These are phyloP conservation scores for Aspergillus quadrilineatus DNA, from an alignment of 2,329 filamentous ascomycete genomes.

Conservation along the genomic window DNA sequence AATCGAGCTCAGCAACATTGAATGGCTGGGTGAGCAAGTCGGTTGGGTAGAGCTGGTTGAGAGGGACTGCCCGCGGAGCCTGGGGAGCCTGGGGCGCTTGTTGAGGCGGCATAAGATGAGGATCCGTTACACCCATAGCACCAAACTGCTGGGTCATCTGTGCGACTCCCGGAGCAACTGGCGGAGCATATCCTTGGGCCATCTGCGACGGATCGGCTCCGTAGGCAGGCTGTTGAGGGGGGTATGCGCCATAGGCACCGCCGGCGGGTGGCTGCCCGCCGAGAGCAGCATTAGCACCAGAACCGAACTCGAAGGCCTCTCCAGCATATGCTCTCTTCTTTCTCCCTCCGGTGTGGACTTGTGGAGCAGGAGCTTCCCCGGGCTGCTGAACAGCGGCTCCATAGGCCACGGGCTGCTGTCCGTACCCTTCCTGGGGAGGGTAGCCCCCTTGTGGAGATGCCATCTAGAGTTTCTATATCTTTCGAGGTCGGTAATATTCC, in stretches of 20 bases:
- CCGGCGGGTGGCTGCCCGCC: conserved; percentile 51
- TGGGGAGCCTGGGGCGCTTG: conserved; percentile 38
- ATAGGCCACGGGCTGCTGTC: conserved; percentile 37
- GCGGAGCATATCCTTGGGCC: conserved; percentile 63
- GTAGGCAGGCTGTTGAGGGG: conserved; percentile 48
- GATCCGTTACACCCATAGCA: conserved; percentile 68
- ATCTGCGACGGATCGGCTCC: conserved; percentile 45
- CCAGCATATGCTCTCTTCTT: conserved; percentile 96
- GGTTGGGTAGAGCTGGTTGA: conserved; percentile 90
- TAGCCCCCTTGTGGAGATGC: conserved; percentile 54
- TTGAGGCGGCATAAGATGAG: conserved; percentile 48
- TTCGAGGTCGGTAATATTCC: neutral
- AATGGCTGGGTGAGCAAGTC: conserved; percentile 92
- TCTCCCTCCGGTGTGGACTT: conserved; percentile 41
- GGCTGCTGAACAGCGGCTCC: conserved; percentile 41
- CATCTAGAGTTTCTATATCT: conserved; percentile 36
- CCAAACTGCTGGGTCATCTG: conserved; percentile 82
- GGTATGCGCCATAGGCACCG: conserved; percentile 63
- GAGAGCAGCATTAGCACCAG: conserved; percentile 74
- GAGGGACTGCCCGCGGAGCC: conserved; percentile 50
- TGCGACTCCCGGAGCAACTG: conserved; percentile 58
- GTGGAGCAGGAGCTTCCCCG: conserved; percentile 30
- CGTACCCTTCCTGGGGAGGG: conserved; percentile 52
- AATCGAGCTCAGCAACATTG: conserved; percentile 87
- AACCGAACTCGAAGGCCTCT: conserved; percentile 89